These are phyloP conservation scores for Lactarius indigo DNA, from an alignment of 768 basidiomycete species.

Conservation along the genomic window DNA sequence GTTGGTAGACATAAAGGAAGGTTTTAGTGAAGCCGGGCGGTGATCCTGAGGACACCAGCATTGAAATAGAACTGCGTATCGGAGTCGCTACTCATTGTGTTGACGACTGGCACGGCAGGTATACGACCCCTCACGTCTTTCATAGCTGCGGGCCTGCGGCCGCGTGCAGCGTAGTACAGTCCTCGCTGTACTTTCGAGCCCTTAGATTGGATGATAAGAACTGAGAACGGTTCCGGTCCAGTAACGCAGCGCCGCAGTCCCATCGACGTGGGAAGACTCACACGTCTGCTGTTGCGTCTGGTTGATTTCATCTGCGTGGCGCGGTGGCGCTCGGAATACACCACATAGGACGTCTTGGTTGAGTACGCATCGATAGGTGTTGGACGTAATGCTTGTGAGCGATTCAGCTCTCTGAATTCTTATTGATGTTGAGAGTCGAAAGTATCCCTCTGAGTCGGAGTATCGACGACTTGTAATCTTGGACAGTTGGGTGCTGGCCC, in stretches of 20 bases:
- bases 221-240: not conserved
- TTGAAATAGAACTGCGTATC: not conserved
- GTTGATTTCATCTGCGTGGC: not conserved
- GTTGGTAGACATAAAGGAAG: not conserved
- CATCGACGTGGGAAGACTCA: not conserved
- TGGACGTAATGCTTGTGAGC: conserved; percentile 25
- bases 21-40: not conserved
- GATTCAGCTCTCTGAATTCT: not conserved
- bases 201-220: not conserved
- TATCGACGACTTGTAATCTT: too few relatives aligned
- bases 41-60: not conserved
- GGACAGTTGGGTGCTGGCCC: too few relatives aligned
- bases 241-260: not conserved
- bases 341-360: conserved; percentile 49
- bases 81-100: not conserved
- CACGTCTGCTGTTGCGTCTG: too few relatives aligned
- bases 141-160: not conserved
- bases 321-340: not conserved
- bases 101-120: not conserved
- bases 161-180: not conserved
- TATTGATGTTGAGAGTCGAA: not conserved
- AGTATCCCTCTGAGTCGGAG: not conserved
- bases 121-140: not conserved
- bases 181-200: not conserved
- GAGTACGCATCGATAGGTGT: conserved; percentile 55